phyloP scores from a whole-genome alignment of 1,139 yeast genomes.

The Zygosaccharomyces sapae region DNA sequence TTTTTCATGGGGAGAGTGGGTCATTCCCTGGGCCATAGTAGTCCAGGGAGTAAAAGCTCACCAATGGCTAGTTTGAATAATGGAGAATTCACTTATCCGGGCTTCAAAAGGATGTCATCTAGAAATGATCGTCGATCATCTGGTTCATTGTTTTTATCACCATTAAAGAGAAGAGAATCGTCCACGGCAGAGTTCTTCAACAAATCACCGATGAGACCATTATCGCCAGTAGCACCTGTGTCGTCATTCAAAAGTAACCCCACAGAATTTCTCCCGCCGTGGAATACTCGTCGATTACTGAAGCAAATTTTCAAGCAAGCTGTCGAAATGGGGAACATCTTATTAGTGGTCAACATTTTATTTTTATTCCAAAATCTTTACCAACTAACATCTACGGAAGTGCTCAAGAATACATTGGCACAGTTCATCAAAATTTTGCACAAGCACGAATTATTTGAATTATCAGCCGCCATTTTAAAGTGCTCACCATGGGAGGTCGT shows the following conservation, averaged over 20 bases:
- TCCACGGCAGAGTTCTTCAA: conserved; percentile 3
- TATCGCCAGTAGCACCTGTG: not conserved
- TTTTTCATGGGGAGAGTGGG: conserved; percentile 8
- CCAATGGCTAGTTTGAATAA: conserved; percentile 14
- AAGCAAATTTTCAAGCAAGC: conserved; percentile 32
- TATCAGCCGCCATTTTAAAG: conserved; percentile 34
- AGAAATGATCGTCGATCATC: conserved; percentile 3
- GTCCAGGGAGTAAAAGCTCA: conserved; percentile 20
- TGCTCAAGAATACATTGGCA: conserved; percentile 30
- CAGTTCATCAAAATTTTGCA: conserved; percentile 34
- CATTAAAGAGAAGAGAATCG: conserved; percentile 3
- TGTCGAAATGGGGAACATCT: conserved; percentile 32
- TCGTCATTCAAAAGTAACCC: not conserved
- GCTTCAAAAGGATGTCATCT: not conserved
- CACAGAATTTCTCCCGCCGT: conserved; percentile 23
- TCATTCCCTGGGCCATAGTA: conserved; percentile 13
- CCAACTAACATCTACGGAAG: conserved; percentile 24
- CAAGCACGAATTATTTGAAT: conserved; percentile 35
- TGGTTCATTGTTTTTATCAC: conserved; percentile 1
- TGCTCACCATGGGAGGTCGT: conserved; percentile 36
- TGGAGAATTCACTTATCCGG: not conserved
- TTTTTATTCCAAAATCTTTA: conserved; percentile 31
- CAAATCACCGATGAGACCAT: not conserved
- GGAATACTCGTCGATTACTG: conserved; percentile 30
- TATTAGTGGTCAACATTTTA: conserved; percentile 29